Conservation (phyloP, 257 asterid species). For the Parsonsia alboflavescens region DNA sequence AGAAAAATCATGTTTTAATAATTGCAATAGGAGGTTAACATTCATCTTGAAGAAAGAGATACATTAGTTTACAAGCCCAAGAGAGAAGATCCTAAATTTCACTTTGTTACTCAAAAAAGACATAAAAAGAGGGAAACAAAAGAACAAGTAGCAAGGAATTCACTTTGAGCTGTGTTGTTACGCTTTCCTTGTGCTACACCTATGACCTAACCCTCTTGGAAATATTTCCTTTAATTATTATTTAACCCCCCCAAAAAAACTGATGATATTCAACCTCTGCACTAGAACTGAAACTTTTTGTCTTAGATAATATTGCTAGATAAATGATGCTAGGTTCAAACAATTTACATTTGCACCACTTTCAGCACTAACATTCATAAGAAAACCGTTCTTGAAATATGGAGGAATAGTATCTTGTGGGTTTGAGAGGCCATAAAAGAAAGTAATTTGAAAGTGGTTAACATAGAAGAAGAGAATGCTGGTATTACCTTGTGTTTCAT, state of each 20-base stretch:
- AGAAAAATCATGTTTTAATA: conserved; percentile 7
- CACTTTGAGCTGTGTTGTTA: too few relatives aligned
- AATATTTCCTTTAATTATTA: neutral
- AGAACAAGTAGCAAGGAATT: neutral
- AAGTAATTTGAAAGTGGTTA: too few relatives aligned
- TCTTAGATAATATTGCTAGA: neutral
- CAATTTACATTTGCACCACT: neutral
- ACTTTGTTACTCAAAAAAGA: neutral
- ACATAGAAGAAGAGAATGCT: too few relatives aligned
- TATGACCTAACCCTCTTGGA: neutral
- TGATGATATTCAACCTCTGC: neutral
- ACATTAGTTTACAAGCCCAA: neutral
- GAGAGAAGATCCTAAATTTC: neutral
- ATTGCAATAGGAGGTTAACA: neutral
- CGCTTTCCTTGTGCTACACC: too few relatives aligned
- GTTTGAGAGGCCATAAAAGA: too few relatives aligned
- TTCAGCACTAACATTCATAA: neutral
- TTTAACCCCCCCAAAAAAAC: too few relatives aligned
- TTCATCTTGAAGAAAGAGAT: neutral
- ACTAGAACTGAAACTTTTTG: too few relatives aligned
- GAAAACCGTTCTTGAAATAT: neutral
- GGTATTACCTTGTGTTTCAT: too few relatives aligned
- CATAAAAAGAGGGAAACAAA: neutral
- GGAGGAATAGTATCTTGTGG: neutral
- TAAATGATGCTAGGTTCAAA: too few relatives aligned